Conservation (phyloP, 2,329 filamentous ascomycete species). For the Xylaria multiplex region DNA sequence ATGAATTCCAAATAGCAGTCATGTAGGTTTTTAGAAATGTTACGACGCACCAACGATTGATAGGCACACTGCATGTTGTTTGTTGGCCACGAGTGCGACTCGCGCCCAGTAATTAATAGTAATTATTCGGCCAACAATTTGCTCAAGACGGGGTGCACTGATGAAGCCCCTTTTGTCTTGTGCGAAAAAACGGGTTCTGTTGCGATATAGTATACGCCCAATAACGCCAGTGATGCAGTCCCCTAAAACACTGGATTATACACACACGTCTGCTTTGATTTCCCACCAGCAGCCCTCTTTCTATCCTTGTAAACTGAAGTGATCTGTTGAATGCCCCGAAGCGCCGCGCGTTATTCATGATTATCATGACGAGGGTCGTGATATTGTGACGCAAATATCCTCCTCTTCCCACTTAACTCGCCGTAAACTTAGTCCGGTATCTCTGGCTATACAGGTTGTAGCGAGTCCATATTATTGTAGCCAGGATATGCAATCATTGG, state of each 20-base stretch:
- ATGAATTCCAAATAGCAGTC: conserved; percentile 35
- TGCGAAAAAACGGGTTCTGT: background rate
- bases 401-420: background rate
- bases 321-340: conserved; percentile 24
- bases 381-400: conserved; percentile 11
- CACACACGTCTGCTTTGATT: conserved; percentile 24
- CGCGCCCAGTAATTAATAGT: conserved; percentile 38
- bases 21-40: conserved; percentile 26
- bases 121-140: conserved; percentile 32
- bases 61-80: conserved; percentile 21
- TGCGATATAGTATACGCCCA: conserved; percentile 26
- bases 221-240: conserved; percentile 34
- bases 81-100: conserved; percentile 31
- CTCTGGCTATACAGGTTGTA: conserved; percentile 40
- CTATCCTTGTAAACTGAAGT: conserved; percentile 24
- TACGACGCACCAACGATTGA: conserved; percentile 23
- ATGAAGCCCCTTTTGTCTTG: conserved; percentile 26
- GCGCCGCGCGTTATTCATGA: conserved; percentile 32
- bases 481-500: conserved; percentile 66
- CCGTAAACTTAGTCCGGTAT: background rate
- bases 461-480: conserved; percentile 58
- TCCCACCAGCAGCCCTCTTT: conserved; percentile 15
- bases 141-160: conserved; percentile 17
- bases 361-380: conserved; percentile 13
- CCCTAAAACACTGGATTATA: conserved; percentile 25